phyloP scores from a whole-genome alignment of 495 filamentous ascomycete species.

The Penicillium alfredii region DNA sequence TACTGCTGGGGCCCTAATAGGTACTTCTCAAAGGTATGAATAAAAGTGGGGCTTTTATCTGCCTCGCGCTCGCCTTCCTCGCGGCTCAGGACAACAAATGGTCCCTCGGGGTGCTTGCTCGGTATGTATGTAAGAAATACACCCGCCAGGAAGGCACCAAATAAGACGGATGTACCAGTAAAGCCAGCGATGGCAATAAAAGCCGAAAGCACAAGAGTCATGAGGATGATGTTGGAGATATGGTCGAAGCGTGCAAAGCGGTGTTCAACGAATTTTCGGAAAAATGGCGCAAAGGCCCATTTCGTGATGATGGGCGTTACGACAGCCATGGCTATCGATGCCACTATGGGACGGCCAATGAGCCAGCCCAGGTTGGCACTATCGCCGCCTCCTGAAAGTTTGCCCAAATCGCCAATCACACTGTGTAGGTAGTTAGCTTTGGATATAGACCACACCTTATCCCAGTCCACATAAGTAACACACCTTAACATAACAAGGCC shows the following conservation, averaged over 20 bases:
- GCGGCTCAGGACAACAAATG: constrained; percentile 25
- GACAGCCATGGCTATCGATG: constrained; percentile 50
- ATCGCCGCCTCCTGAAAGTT: constrained; percentile 20
- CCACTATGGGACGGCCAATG: constrained; percentile 50
- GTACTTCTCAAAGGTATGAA: constrained; percentile 33
- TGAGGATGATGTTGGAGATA: constrained; percentile 30
- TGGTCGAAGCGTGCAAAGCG: constrained; percentile 29
- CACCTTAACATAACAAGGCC: constrained; percentile 67
- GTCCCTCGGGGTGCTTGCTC: constrained; percentile 27
- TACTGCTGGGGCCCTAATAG: constrained; percentile 34
- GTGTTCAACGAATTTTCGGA: constrained; percentile 27
- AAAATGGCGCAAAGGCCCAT: constrained; percentile 41
- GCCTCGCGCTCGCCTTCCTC: constrained; percentile 1
- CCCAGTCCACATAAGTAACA: background rate
- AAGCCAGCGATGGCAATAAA: constrained; percentile 49
- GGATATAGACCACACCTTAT: background rate
- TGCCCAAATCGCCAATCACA: constrained; percentile 45
- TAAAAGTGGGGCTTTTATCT: constrained; percentile 21
- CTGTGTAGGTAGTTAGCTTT: constrained; percentile 14
- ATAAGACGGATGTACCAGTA: constrained; percentile 59
- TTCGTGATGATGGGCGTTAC: constrained; percentile 41
- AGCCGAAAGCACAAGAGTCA: constrained; percentile 39
- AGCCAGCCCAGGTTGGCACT: constrained; percentile 33
- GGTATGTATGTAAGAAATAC: constrained; percentile 46
- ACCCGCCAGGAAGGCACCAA: constrained; percentile 63